Percentiles rank a stretch among this genome's conserved stretches.
Conservation (phyloP, 495 filamentous ascomycete species). For the Articulospora tetracladia region DNA sequence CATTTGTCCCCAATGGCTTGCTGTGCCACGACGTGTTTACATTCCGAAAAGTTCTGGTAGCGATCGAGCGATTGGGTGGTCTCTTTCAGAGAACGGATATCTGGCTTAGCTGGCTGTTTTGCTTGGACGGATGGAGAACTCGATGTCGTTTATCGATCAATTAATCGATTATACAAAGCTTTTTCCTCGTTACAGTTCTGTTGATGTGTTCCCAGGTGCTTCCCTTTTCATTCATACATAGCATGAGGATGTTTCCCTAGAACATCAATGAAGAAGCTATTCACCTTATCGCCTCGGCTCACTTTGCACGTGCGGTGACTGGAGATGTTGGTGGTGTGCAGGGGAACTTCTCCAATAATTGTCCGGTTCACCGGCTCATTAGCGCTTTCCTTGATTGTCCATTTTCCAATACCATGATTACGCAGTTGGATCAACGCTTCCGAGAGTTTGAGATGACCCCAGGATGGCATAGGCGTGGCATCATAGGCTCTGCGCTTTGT, state of each 20-base stretch:
- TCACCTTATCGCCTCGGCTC: constrained; percentile 3
- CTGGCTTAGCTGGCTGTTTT: constrained; percentile 24
- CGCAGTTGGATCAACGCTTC: too few relatives aligned
- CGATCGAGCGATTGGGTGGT: constrained; percentile 28
- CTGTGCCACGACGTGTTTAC: constrained; percentile 26
- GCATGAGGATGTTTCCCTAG: constrained; percentile 17
- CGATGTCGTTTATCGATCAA: constrained; percentile 25
- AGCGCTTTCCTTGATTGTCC: not conserved
- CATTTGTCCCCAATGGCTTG: constrained; percentile 21
- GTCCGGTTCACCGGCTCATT: not conserved
- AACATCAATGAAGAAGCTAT: constrained; percentile 16
- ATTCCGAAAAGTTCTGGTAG: constrained; percentile 33
- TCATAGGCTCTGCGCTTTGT: too few relatives aligned
- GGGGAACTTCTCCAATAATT: not conserved
- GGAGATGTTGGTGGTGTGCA: not conserved
- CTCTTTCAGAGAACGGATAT: constrained; percentile 23
- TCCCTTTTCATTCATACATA: constrained; percentile 14
- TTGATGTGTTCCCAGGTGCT: constrained; percentile 19
- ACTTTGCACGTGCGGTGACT: not conserved
- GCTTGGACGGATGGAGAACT: constrained; percentile 20
- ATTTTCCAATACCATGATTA: too few relatives aligned
- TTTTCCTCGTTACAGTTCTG: constrained; percentile 16
- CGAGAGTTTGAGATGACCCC: too few relatives aligned
- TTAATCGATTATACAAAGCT: constrained; percentile 25
- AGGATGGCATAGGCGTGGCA: too few relatives aligned